These are phyloP conservation scores for Penicillium sp. DNA, from an alignment of 2,329 filamentous ascomycete genomes.

Conservation along the genomic window DNA sequence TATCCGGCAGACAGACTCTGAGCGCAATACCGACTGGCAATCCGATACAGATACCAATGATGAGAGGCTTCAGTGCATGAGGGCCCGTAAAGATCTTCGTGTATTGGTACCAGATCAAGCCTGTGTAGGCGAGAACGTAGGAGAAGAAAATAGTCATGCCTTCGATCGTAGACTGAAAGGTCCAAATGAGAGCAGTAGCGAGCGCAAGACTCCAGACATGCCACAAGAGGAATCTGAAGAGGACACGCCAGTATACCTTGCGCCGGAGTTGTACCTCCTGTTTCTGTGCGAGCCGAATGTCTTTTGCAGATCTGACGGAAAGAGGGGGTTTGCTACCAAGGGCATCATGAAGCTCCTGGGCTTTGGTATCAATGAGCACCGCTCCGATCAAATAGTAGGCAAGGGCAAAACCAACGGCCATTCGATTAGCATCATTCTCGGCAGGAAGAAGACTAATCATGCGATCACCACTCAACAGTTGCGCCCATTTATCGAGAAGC, in stretches of 20 bases:
- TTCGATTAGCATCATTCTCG: constrained; percentile 38
- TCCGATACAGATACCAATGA: constrained; percentile 47
- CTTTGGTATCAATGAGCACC: constrained; percentile 55
- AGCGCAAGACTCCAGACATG: constrained; percentile 54
- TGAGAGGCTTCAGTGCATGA: constrained; percentile 48
- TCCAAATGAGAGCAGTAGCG: constrained; percentile 52
- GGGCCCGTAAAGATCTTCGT: constrained; percentile 53
- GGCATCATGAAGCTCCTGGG: constrained; percentile 49
- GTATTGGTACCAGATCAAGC: constrained; percentile 54
- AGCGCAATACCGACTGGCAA: constrained; percentile 49
- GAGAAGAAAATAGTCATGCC: constrained; percentile 51
- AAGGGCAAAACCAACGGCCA: constrained; percentile 55
- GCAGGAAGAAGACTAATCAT: constrained; percentile 38
- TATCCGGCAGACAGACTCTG: constrained; percentile 38
- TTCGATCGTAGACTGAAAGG: constrained; percentile 44
- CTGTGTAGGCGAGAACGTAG: constrained; percentile 51
- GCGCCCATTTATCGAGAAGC: constrained; percentile 56
- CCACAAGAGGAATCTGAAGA: constrained; percentile 50
- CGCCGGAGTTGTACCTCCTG: constrained; percentile 47
- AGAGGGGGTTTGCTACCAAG: constrained; percentile 43
- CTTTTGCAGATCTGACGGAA: constrained; percentile 41
- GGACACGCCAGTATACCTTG: constrained; percentile 51
- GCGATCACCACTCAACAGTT: constrained; percentile 46
- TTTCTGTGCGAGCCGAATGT: constrained; percentile 46
- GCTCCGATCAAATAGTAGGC: constrained; percentile 58